These are phyloP conservation scores for Zygosaccharomyces bisporus DNA, from an alignment of 805 yeast species.

Conservation along the genomic window DNA sequence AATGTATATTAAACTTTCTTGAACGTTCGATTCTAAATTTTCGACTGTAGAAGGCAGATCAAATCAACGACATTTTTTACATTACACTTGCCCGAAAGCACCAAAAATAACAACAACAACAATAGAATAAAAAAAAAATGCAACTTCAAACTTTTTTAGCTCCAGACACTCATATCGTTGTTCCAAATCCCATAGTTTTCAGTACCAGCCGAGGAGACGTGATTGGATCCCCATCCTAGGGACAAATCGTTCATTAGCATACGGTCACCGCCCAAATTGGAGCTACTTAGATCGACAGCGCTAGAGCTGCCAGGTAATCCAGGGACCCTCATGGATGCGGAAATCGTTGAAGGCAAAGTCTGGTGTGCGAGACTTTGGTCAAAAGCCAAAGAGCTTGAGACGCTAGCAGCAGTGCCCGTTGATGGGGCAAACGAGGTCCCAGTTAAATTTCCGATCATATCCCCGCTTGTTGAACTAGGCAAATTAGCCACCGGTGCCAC, in stretches of 20 bases:
- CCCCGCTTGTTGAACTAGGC: constrained; percentile 8
- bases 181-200: constrained; percentile 31
- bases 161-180: constrained; percentile 40
- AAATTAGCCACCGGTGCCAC: constrained; percentile 10
- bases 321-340: constrained; percentile 7
- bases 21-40: background rate
- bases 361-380: constrained; percentile 3
- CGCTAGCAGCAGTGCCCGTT: background rate
- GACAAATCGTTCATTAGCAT: constrained; percentile 23
- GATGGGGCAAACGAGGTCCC: constrained; percentile 8
- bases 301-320: constrained; percentile 6
- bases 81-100: background rate
- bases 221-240: constrained; percentile 27
- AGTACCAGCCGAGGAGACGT: constrained; percentile 15
- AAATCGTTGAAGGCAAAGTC: constrained; percentile 7
- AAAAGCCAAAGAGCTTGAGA: constrained; percentile 10
- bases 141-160: constrained; percentile 19
- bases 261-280: constrained; percentile 6
- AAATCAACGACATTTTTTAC: background rate
- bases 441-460: constrained; percentile 5
- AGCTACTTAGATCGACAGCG: constrained; percentile 8
- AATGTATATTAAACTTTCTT: background rate
- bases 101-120: constrained; percentile 1
- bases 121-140: constrained; percentile 7
- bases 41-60: background rate